phyloP scores from a whole-genome alignment of 176 grass and related monocot genomes.

The Melocanna baccifera region DNA sequence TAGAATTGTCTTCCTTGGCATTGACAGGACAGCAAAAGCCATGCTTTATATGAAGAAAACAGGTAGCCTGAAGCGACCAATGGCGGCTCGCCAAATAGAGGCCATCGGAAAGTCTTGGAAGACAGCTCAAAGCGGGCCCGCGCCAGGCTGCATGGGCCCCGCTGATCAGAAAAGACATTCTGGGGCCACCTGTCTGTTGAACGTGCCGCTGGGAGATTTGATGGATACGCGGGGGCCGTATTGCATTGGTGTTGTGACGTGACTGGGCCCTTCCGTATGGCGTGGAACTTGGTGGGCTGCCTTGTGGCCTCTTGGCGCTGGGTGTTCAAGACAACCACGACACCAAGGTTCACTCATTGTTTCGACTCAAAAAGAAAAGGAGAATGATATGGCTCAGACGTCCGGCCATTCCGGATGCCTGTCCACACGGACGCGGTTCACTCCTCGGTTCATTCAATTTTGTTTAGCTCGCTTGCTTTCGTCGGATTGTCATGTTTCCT shows the following conservation, averaged over 20 bases:
- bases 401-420: too few relatives aligned
- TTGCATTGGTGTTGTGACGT: background rate
- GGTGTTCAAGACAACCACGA: background rate
- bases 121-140: constrained; percentile 44
- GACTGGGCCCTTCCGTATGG: background rate
- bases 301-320: background rate
- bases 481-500: too few relatives aligned
- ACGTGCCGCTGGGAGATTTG: background rate
- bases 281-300: background rate
- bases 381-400: too few relatives aligned
- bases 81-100: background rate
- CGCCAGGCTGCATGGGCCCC: constrained; percentile 16
- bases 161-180: background rate
- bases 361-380: background rate
- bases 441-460: too few relatives aligned
- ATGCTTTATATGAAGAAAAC: background rate
- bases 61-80: background rate
- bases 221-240: background rate
- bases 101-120: background rate
- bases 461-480: too few relatives aligned
- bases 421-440: too few relatives aligned
- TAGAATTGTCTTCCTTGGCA: background rate
- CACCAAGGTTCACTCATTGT: background rate
- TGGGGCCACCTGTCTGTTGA: background rate
- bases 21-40: background rate